A percentile compares a stretch with the other conserved stretches of the same genome.
These are phyloP conservation scores for Backusella mclennaniae DNA, from an alignment of 192 early-diverging fungal species.

Conservation along the genomic window DNA sequence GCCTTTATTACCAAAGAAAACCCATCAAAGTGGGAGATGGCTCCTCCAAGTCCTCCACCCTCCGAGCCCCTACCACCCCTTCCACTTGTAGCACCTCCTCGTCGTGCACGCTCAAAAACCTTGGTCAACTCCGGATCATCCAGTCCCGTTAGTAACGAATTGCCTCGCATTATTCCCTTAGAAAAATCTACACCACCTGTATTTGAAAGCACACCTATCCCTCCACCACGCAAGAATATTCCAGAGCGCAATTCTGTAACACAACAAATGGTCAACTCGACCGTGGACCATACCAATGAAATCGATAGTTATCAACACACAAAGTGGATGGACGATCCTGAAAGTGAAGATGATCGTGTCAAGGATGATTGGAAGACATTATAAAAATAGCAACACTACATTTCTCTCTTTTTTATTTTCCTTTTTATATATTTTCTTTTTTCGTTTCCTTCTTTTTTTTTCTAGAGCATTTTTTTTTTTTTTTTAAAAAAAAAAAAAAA, in stretches of 20 bases:
- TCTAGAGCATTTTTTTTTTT: neutral
- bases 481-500: too few relatives aligned
- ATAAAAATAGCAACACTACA: neutral
- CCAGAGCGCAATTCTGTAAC: neutral
- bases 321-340: constrained; percentile 30
- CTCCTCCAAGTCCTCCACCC: constrained; percentile 20
- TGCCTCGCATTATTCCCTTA: constrained; percentile 1
- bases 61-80: constrained; percentile 20
- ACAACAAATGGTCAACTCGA: neutral
- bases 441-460: neutral
- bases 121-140: neutral
- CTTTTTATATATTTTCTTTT: neutral
- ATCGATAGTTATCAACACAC: neutral
- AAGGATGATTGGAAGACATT: neutral
- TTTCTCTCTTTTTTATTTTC: neutral
- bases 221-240: neutral
- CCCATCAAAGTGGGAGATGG: neutral
- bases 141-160: neutral
- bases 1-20: neutral
- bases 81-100: neutral
- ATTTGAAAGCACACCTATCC: neutral
- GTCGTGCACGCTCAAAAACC: constrained; percentile 4
- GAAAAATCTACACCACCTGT: neutral
- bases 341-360: neutral
- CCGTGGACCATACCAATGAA: neutral